Evolutionary conservation across 2,329 filamentous ascomycete genomes (phyloP).

Genomic region (Beauveria brongniartii): DNA sequence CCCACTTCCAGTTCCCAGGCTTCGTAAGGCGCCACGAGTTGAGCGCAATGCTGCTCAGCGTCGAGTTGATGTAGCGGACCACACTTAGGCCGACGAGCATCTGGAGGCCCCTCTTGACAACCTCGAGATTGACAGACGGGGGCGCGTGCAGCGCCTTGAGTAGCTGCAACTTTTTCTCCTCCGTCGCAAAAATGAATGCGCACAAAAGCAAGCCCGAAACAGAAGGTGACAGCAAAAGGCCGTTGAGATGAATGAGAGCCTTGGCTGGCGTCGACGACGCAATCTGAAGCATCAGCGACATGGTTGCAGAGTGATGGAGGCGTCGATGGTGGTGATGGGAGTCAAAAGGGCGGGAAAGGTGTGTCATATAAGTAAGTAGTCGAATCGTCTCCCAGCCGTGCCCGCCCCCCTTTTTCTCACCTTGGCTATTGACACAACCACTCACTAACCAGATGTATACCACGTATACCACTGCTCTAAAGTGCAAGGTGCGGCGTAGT

Average conservation of each 20-base stretch:
- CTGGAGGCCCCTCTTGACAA: background rate
- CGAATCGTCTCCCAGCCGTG: too few relatives aligned
- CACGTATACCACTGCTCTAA: too few relatives aligned
- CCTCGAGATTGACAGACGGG: background rate
- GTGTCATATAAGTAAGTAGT: background rate
- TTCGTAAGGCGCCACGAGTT: conserved; percentile 22
- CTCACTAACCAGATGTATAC: too few relatives aligned
- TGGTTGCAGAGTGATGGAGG: background rate
- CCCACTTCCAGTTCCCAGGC: conserved; percentile 26
- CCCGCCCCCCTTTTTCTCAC: too few relatives aligned
- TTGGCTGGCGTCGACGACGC: background rate
- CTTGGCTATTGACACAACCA: too few relatives aligned
- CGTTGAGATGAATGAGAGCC: background rate
- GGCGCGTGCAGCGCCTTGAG: background rate
- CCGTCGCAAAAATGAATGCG: background rate
- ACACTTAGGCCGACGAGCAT: background rate
- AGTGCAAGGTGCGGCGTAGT: too few relatives aligned
- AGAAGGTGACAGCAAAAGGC: background rate
- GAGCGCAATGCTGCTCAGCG: background rate
- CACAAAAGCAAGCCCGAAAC: background rate
- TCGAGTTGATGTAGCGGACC: background rate
- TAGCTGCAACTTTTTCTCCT: background rate
- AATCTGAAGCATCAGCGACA: background rate
- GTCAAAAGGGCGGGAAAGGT: background rate
- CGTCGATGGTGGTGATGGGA: background rate